phyloP scores from a whole-genome alignment of 2,329 filamentous ascomycete species.

The Coniosporium tulheliwenetii region DNA sequence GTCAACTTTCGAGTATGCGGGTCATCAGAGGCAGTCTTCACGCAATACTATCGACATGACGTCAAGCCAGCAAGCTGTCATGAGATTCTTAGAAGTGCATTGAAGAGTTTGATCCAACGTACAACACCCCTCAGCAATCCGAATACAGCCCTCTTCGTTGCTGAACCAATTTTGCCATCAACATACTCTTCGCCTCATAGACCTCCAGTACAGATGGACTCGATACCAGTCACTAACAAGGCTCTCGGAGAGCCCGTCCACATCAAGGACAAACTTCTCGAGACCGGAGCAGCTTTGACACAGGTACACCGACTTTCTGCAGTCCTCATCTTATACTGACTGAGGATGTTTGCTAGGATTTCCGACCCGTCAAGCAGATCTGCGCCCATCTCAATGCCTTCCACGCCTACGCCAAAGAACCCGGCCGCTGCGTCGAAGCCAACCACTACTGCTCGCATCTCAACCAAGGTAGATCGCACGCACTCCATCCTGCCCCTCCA shows the following conservation, averaged over 20 bases:
- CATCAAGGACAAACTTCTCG: conserved; percentile 40
- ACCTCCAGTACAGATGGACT: conserved; percentile 13
- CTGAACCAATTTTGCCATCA: not conserved
- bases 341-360: conserved; percentile 31
- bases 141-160: not conserved
- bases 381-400: conserved; percentile 82
- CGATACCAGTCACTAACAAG: conserved; percentile 22
- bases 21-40: too few species aligned
- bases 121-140: not conserved
- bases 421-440: conserved; percentile 52
- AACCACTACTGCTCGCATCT: conserved; percentile 79
- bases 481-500: not conserved
- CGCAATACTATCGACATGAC: not conserved
- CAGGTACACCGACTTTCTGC: conserved; percentile 28
- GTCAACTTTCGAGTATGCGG: too few species aligned
- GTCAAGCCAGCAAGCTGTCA: not conserved
- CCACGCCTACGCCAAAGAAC: conserved; percentile 64
- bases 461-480: conserved; percentile 33
- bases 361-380: conserved; percentile 56
- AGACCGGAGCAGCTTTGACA: conserved; percentile 43
- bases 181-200: not conserved
- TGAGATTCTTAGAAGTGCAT: not conserved
- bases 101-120: not conserved
- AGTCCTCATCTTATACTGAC: not conserved
- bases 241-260: conserved; percentile 35